Base-by-base conservation (phyloP, 225 moss, liverwort and hornwort genomes). In the Physcomitrellopsis africana region DNA sequence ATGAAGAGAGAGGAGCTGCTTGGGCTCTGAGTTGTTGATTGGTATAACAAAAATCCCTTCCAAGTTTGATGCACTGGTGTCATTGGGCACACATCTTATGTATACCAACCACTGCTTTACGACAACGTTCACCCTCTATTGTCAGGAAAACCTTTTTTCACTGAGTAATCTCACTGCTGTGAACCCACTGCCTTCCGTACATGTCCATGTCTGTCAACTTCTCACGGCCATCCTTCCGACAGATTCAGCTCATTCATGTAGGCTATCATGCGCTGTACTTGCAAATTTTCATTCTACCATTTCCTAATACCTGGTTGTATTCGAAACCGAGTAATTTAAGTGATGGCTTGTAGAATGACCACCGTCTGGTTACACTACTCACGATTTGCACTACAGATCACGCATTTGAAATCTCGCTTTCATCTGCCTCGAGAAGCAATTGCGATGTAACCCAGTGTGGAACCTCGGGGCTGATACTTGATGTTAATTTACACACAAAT, bases 201-300 rank as follows among this genome's bases (percentile, higher is more conserved):
- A 46, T 69, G 51, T 74, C 70, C 23, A 56, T 43, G 46, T 18
- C 61, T 60, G 47, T 79, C 79, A 48, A 18, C 20, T 49, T 79
- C 63, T 62, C 56, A 62, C 29, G 61, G 61, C 56, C 53, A 60
- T 60, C 7, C 67, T 26, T 65, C 67, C 75, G 82, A 67, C 72
- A 67, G 65, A 53, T 70, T 60, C 65, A 14, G 55, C 37, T 60
- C 51, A 37, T 0, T 9, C 46, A 26, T 51, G 63, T 14, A 12
- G 51, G 43, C 42, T 7, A 32, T 52, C 17, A 53, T 52, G 60
- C 46, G 53, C 44, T 37, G 32, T 37, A 53, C 53, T 71, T 11
- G 29, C 15, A 15, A 63, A 63, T 42, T 78, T 9, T 11, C n/a
- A 20, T 15, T 22, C 48, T 67, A 14, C 43, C 49, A 51, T 68